Evolutionary conservation across 352 stramenopile species (phyloP).

Genomic region (Pythium oligandrum): DNA sequence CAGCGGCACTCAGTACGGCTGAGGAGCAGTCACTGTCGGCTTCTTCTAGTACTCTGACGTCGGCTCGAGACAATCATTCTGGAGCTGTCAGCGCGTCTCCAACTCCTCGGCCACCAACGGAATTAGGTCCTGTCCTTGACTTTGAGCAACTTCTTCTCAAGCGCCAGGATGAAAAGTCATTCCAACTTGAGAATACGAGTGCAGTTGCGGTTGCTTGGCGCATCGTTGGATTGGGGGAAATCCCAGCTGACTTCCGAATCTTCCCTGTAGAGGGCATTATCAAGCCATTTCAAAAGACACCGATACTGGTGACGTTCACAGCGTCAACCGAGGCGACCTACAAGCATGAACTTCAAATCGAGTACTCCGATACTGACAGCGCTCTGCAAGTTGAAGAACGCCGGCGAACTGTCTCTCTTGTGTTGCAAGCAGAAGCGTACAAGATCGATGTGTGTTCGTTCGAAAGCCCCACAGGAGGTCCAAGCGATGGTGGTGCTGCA

Average conservation of each 20-base stretch:
- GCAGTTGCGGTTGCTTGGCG: slow-evolving; percentile 76
- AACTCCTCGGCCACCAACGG: slow-evolving; percentile 1
- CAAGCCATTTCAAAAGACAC: slow-evolving; percentile 55
- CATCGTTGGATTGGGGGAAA: slow-evolving; percentile 17
- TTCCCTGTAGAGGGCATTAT: slow-evolving; percentile 72
- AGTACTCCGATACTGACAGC: slow-evolving; percentile 83
- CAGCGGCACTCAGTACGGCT: slow-evolving; percentile 40
- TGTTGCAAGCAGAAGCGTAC: slow-evolving; percentile 84
- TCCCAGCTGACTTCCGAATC: slow-evolving; percentile 65
- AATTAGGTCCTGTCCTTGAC: slow-evolving; percentile 50
- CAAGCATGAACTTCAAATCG: slow-evolving; percentile 47
- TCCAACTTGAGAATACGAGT: slow-evolving; percentile 84
- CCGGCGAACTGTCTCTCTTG: slow-evolving; percentile 25
- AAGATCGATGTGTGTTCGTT: slow-evolving; percentile 88
- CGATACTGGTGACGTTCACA: slow-evolving; percentile 67
- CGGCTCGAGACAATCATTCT: background rate
- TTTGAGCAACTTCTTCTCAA: slow-evolving; percentile 92
- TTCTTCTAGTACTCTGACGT: background rate
- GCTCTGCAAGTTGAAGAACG: slow-evolving; percentile 40
- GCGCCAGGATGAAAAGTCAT: slow-evolving; percentile 80
- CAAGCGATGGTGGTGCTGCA: slow-evolving; percentile 6
- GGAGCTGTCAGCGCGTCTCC: background rate
- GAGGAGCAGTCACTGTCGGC: slow-evolving; percentile 12
- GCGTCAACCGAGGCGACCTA: slow-evolving; percentile 69
- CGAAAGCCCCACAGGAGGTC: slow-evolving; percentile 33